phyloP scores from a whole-genome alignment of 2,329 filamentous ascomycete genomes.

The Paraconiothyrium sp. region DNA sequence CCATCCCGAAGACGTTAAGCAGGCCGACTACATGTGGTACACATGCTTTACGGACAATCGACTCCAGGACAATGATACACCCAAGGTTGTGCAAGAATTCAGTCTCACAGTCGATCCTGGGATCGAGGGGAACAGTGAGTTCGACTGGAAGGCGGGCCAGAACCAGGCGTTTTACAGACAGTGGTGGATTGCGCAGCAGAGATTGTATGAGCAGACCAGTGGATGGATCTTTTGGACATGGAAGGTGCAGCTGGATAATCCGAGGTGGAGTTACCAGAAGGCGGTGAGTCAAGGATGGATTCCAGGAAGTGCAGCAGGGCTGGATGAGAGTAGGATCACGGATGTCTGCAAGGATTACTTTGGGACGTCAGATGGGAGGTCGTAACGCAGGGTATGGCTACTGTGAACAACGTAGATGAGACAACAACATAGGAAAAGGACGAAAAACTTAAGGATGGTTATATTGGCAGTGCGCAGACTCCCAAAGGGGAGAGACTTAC shows the following conservation, averaged over 20 bases:
- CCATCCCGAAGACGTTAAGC: constrained; percentile 48
- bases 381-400: neutral
- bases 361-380: neutral
- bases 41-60: constrained; percentile 60
- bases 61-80: constrained; percentile 46
- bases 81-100: constrained; percentile 69
- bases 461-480: too few relatives aligned
- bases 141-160: constrained; percentile 44
- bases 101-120: constrained; percentile 62
- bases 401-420: neutral
- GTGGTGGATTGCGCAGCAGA: constrained; percentile 67
- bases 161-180: constrained; percentile 62
- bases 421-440: too few relatives aligned
- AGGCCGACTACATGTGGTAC: constrained; percentile 59
- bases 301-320: constrained; percentile 6
- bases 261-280: constrained; percentile 60
- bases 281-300: constrained; percentile 6
- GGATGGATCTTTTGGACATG: constrained; percentile 71
- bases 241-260: constrained; percentile 62
- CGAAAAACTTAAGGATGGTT: too few relatives aligned
- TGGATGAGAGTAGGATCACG: constrained; percentile 7
- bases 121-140: constrained; percentile 58
- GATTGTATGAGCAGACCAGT: constrained; percentile 62
- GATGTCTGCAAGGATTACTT: constrained; percentile 8
- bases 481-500: too few relatives aligned